Base-by-base conservation (phyloP, 441 rosid species). In the Pelargonium citronellum region DNA sequence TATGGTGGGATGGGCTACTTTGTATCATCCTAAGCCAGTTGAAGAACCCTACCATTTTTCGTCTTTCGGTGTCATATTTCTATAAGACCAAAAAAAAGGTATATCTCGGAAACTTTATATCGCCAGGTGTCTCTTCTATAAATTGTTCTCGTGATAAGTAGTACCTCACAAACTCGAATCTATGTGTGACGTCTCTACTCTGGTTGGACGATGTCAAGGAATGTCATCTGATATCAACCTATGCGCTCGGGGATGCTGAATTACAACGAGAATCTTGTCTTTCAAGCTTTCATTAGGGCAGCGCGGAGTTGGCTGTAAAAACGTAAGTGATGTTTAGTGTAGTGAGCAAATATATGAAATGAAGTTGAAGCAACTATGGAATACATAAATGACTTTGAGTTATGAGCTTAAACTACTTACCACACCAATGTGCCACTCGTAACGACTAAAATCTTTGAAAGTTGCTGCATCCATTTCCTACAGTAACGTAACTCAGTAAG, bases 401-500 rank as follows among this genome's bases (percentile, higher is more conserved):
- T 7, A 7, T 2, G 34, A 71, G 53, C 71, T 60, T 46, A 44
- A 43, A 60, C 24, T 17, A 69, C 89, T 83, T 84, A 91, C 97
- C 82, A 91, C 89, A 47, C 97, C 97, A 41, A 93, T 91, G 80
- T 91, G 92, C 97, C 98, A 91, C 78, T 85, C 87, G 7, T 81
- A 80, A 73, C 83, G 66, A 61, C 82, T 85, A 49, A 91, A 86
- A 71, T 84, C 92, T 76, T 69, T 85, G 72, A 91, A 93, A 51
- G 87, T 77, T 30, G 84, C 86, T 4, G 88, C 87, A 66, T 91
- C 98, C 95, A 93, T 91, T 84, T 93, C 96, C 98, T 91, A 85
- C 73, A 78, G 27, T 30, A 43, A 49, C 62, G 46, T 57, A 43
- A 39, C 4, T 58, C 19, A 9, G 67, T 13, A 19, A 39, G 13